Evolutionary conservation across 768 basidiomycete genomes (phyloP).

Genomic region (Tephrocybe rancida): DNA sequence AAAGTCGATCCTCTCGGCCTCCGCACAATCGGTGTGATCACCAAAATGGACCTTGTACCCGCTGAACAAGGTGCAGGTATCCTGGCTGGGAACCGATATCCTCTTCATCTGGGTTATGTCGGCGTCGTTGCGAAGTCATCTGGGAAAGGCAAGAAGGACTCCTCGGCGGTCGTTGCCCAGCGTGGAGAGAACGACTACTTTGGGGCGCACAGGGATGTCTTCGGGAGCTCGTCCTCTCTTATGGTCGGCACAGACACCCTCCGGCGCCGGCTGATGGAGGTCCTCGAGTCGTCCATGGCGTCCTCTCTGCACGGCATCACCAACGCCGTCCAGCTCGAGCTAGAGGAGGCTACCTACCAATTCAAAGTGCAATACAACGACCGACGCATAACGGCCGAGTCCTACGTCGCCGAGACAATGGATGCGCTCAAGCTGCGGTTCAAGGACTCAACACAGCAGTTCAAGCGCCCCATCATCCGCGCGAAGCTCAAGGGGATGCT

Average conservation of each 20-base stretch:
- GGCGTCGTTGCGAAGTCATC: slow-evolving; percentile 91
- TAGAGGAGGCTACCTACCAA: slow-evolving; percentile 97
- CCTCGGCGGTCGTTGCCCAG: slow-evolving; percentile 49
- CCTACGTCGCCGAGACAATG: slow-evolving; percentile 97
- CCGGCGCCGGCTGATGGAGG: slow-evolving; percentile 91
- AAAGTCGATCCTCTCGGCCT: slow-evolving; percentile 94
- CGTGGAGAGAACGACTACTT: slow-evolving; percentile 74
- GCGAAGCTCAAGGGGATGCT: slow-evolving; percentile 89
- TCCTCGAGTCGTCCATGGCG: slow-evolving; percentile 97
- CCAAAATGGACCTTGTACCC: slow-evolving; percentile 97
- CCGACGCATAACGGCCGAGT: slow-evolving; percentile 90
- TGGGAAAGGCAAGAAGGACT: slow-evolving; percentile 54
- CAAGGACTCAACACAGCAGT: slow-evolving; percentile 81
- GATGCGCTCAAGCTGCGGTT: slow-evolving; percentile 90
- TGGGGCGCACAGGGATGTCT: slow-evolving; percentile 59
- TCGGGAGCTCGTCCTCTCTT: slow-evolving; percentile 61
- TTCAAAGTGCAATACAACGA: slow-evolving; percentile 99
- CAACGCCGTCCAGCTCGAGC: slow-evolving; percentile 95
- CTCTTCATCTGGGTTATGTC: slow-evolving; percentile 96
- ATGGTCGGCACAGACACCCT: slow-evolving; percentile 94
- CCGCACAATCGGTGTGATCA: slow-evolving; percentile 95
- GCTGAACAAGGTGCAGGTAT: slow-evolving; percentile 83
- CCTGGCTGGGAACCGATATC: slow-evolving; percentile 88
- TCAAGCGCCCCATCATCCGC: slow-evolving; percentile 88
- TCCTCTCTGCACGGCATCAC: slow-evolving; percentile 94